Evolutionary conservation across 2,329 filamentous ascomycete species (phyloP), one percentile per base, ranked within the genome.

Genomic region (Exophiala aquamarina): DNA sequence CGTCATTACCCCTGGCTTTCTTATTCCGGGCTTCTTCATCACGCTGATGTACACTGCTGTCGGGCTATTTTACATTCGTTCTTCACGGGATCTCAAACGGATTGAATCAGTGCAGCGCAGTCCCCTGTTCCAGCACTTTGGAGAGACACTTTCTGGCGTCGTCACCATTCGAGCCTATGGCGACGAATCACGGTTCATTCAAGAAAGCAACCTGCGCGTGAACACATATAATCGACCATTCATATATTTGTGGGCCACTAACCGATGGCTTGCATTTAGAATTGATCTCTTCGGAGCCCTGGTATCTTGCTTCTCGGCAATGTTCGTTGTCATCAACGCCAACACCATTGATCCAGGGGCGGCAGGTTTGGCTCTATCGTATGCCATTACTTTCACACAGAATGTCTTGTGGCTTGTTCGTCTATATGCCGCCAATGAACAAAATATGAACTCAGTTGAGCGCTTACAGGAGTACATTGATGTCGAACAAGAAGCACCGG

Each of bases 371-470:
- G 95, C 93, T 4, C 75, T 98, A 61, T 95, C 89, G 41, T 98
- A 98, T 62, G 93, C 93, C 13, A 89, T 98, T 58, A 92, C 89
- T 1, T 98, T 98, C 62, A 95, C 91, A 0, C 93, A 98, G 67
- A 97, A 95, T 57, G 87, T 98, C 5, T 73, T 98, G 14, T 98
- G 93, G 93, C 83, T 97, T 45, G 91, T 98, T 21, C 85, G 93
- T 37, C 77, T 96, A 11, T 98, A 98, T 66, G 86, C 91, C 0
- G 83, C 88, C 63, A 96, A 97, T 62, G 93, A 98, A 70, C 93
- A 98, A 69, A 97, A 96, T 70, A 97, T 98, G 93, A 98, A 98
- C 70, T 92, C 92, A 2, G 91, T 97, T 39, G 93, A 98, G 70
- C 88, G 93, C 62, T 86, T 98, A 63, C 94, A 95, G 72, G 93